A percentile compares a stretch with the other conserved stretches of the same genome.
Conservation (phyloP, 148 eudicot genomes). For the Cornus florida region DNA sequence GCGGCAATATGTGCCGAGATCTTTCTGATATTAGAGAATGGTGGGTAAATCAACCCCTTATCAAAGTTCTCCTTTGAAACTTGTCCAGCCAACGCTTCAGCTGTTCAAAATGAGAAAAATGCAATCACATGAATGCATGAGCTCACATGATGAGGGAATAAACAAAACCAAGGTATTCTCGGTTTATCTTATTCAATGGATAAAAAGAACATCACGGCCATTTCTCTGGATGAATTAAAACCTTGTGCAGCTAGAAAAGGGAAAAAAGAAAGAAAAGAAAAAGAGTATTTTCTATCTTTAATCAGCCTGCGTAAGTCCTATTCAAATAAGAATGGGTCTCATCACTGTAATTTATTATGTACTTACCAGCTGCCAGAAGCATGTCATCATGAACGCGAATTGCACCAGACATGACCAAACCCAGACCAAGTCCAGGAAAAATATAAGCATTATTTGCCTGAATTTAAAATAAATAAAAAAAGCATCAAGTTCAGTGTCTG, state of each 20-base stretch:
- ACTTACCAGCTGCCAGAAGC: slow-evolving; percentile 92
- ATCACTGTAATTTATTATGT: too few species aligned
- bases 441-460: slow-evolving; percentile 95
- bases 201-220: too few species aligned
- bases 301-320: too few species aligned
- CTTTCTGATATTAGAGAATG: slow-evolving; percentile 70
- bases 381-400: slow-evolving; percentile 84
- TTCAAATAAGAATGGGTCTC: too few species aligned
- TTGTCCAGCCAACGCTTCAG: slow-evolving; percentile 91
- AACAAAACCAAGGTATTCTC: too few species aligned
- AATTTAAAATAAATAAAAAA: neutral
- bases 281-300: too few species aligned
- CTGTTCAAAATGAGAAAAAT: slow-evolving; percentile 30
- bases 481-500: neutral
- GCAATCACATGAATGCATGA: neutral
- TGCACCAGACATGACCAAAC: slow-evolving; percentile 91
- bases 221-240: too few species aligned
- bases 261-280: too few species aligned
- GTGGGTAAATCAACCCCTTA: slow-evolving; percentile 85
- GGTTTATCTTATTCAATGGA: too few species aligned
- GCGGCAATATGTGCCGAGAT: slow-evolving; percentile 92
- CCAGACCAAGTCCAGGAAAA: slow-evolving; percentile 90
- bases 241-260: too few species aligned
- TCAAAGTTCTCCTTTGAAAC: slow-evolving; percentile 67
- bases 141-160: too few species aligned